Percentiles rank a stretch among this genome's conserved stretches.
These are phyloP conservation scores for Aspergillus amoenus DNA, from an alignment of 2,329 filamentous ascomycete species.

Conservation along the genomic window DNA sequence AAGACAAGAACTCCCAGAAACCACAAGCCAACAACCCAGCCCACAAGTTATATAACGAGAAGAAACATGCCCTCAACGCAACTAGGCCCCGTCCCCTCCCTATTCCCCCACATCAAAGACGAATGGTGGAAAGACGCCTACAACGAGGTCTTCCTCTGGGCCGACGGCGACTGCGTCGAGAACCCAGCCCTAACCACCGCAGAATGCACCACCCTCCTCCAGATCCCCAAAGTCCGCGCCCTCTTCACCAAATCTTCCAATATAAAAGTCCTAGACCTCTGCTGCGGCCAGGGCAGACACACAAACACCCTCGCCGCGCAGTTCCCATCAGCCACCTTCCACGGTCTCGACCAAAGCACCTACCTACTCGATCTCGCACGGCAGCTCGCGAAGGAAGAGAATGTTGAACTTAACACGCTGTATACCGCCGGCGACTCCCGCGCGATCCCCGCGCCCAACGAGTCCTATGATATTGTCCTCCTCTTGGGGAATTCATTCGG, in stretches of 20 bases:
- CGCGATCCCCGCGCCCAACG: not conserved
- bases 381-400: not conserved
- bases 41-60: not conserved
- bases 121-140: not conserved
- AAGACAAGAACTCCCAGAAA: too few relatives aligned
- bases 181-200: not conserved
- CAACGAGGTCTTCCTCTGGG: not conserved
- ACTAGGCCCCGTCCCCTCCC: not conserved
- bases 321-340: not conserved
- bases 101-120: not conserved
- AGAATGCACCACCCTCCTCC: not conserved
- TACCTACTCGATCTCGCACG: not conserved
- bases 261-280: not conserved
- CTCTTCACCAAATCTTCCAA: not conserved
- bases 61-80: not conserved
- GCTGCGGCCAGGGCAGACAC: not conserved
- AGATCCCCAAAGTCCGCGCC: not conserved
- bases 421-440: not conserved
- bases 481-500: not conserved
- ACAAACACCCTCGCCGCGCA: not conserved
- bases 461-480: not conserved
- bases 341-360: not conserved
- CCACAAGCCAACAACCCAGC: too few relatives aligned
- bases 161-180: not conserved
- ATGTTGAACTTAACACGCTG: not conserved